phyloP scores from a whole-genome alignment of 345 rosid species.

The Brassica incana region DNA sequence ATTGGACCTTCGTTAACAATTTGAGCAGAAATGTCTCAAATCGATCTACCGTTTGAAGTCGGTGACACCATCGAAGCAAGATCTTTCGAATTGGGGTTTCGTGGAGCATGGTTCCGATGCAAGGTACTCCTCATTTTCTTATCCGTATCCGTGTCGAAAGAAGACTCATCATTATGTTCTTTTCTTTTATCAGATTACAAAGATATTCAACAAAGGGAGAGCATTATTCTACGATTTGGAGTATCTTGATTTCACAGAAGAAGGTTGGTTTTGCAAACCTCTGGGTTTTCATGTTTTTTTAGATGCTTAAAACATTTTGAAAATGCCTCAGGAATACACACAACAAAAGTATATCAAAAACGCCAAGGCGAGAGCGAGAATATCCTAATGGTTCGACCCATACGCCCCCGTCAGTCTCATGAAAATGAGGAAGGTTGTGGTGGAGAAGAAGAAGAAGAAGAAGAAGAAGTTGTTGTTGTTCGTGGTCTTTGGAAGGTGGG shows the following conservation, averaged over 20 bases:
- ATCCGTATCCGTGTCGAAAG: neutral
- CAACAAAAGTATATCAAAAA: slow-evolving; percentile 18
- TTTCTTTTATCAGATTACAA: slow-evolving; percentile 11
- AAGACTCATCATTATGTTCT: neutral
- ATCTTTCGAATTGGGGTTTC: slow-evolving; percentile 53
- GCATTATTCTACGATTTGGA: slow-evolving; percentile 8
- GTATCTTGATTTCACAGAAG: slow-evolving; percentile 28
- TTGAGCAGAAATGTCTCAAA: neutral
- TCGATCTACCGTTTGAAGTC: slow-evolving; percentile 46
- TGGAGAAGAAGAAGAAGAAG: neutral
- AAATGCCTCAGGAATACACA: slow-evolving; percentile 12
- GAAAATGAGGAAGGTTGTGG: neutral
- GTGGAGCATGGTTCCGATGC: slow-evolving; percentile 92
- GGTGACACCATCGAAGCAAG: slow-evolving; percentile 52
- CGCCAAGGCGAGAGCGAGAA: neutral
- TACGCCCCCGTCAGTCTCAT: neutral
- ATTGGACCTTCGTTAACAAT: too few relatives aligned
- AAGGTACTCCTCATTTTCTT: slow-evolving; percentile 45
- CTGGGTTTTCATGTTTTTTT: neutral
- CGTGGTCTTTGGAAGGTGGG: slow-evolving; percentile 21
- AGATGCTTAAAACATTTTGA: neutral
- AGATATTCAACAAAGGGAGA: slow-evolving; percentile 9
- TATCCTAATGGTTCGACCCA: slow-evolving; percentile 25
- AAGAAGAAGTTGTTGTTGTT: slow-evolving; percentile 31
- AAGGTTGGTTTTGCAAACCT: neutral